Base-by-base conservation (phyloP, 306 rosid genomes). In the Castanopsis chinensis region DNA sequence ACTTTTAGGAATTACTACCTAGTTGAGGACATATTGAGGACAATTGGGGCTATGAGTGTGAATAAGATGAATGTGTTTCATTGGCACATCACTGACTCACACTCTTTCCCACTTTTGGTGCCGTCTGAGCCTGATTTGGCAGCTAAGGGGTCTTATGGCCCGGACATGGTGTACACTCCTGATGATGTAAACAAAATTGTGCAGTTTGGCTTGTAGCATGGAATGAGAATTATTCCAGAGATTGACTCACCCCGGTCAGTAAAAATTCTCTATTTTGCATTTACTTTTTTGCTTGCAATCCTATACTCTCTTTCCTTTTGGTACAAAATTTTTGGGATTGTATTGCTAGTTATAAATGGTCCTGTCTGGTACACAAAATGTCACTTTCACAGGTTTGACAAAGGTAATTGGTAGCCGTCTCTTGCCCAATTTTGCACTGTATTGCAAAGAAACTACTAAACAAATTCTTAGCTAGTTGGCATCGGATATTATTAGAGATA, bases 71-170 rank as follows among this genome's bases (percentile, higher is more conserved):
- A 94, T 45, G 97, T 92, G 63, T 90, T 94, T 33, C 97, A 94
- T 52, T 94, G 94, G 99, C 99, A 94, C 63, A 63, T 92, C 13
- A 91, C 97, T 0, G 99, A 94, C 41, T 91, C 97, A 1, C 97
- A 92, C 0, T 94, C 99, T 18, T 94, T 94, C 56, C 97, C 97
- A 0, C 45, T 92, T 69, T 74, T 92, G 45, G 37, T 92, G 28
- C 91, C 89, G 10, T 94, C 92, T 4, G 99, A 94, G 73, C 97
- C 97, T 35, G 72, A 52, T 11, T 79, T 94, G 82, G 93, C 95
- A 13, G 87, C 84, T 0, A 91, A 88, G 45, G 97, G 97, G 0
- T 89, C 99, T 41, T 94, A 94, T 65, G 95, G 89, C 0, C 69
- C 83, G 3, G 69, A 79, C 58, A 94, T 94, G 99, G 82, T 73